phyloP scores from a whole-genome alignment of 352 stramenopile species.

The Pythium graminicola region DNA sequence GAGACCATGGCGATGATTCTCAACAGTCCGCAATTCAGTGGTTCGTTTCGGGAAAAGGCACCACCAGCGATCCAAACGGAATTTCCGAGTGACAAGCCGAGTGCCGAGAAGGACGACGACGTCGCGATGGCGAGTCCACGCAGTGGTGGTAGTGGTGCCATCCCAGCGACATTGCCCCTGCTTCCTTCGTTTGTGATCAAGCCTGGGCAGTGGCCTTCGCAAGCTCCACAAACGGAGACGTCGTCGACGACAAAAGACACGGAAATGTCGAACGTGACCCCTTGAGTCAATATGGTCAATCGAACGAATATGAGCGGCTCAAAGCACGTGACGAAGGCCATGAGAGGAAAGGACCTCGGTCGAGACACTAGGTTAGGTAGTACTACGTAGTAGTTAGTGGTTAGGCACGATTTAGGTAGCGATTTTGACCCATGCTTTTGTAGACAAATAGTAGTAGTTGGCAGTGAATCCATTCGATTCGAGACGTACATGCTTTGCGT shows the following conservation, averaged over 20 bases:
- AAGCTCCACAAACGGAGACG: background rate
- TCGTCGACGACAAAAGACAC: background rate
- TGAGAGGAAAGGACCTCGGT: no score
- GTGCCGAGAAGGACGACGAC: background rate
- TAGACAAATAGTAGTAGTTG: constrained; percentile 15
- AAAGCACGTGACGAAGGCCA: background rate
- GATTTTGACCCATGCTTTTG: constrained; percentile 5
- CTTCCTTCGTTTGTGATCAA: constrained; percentile 22
- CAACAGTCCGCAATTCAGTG: constrained; percentile 43
- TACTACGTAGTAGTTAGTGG: background rate
- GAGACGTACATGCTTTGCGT: no score
- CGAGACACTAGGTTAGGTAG: constrained; percentile 7
- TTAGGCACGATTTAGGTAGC: constrained; percentile 6
- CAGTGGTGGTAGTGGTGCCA: background rate
- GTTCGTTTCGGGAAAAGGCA: constrained; percentile 20
- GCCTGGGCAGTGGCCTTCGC: constrained; percentile 1
- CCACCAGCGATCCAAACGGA: constrained; percentile 21
- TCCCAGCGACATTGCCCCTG: constrained; percentile 6
- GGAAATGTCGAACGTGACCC: background rate
- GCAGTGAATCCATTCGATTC: constrained; percentile 1
- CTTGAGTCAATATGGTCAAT: no score
- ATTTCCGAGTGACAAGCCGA: background rate
- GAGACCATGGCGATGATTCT: constrained; percentile 74
- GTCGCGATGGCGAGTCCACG: constrained; percentile 23
- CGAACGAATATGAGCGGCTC: no score